Conservation (phyloP, 2,329 filamentous ascomycete species). For the Verticillium nonalfalfae region DNA sequence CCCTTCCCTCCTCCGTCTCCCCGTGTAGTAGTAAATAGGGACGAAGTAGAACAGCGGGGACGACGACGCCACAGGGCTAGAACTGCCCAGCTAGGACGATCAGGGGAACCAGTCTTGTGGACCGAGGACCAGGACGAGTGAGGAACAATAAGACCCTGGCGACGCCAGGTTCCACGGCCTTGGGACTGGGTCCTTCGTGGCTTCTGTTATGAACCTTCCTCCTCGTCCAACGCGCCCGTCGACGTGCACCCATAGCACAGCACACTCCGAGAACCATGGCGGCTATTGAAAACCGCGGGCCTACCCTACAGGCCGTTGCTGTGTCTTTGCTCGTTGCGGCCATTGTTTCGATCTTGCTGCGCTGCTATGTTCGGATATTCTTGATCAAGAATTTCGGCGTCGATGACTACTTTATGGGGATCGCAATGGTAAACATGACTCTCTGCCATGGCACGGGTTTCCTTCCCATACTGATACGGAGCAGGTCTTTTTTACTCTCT, state of each 20-base stretch:
- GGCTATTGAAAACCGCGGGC: constrained; percentile 21
- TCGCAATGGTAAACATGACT: constrained; percentile 21
- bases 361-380: constrained; percentile 24
- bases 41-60: not conserved
- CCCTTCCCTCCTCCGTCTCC: not conserved
- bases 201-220: not conserved
- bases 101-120: not conserved
- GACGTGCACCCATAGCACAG: not conserved
- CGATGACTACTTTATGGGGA: constrained; percentile 31
- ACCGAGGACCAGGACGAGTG: not conserved
- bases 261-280: not conserved
- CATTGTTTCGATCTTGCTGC: constrained; percentile 18
- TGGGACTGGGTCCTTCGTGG: not conserved
- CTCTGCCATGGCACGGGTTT: not conserved
- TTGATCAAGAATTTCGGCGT: constrained; percentile 30
- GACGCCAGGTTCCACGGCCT: not conserved
- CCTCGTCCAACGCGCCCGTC: not conserved
- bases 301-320: constrained; percentile 24
- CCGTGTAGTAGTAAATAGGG: not conserved
- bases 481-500: constrained; percentile 28
- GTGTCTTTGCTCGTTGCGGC: constrained; percentile 20
- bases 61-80: not conserved
- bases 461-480: not conserved
- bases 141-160: not conserved
- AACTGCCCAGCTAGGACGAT: not conserved